Conservation (phyloP, 129 eudicot species). For the Solidago caesia region DNA sequence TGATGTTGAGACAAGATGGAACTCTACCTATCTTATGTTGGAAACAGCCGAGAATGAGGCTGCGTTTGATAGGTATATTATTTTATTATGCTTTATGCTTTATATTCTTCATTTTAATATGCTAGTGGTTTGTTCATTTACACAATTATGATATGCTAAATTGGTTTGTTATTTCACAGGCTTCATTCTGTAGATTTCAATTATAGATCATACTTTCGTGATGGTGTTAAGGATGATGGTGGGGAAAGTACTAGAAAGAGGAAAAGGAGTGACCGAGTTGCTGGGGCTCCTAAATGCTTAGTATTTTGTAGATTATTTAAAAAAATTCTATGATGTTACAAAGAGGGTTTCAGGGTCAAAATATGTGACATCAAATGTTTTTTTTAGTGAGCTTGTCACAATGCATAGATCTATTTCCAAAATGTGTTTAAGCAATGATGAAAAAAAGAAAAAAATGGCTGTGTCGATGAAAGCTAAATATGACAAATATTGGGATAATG, state of each 20-base stretch:
- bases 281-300: background rate
- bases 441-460: background rate
- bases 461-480: constrained; percentile 18
- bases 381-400: constrained; percentile 4
- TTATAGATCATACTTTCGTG: background rate
- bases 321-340: constrained; percentile 18
- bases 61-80: background rate
- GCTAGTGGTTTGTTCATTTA: too few relatives aligned
- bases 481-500: constrained; percentile 27
- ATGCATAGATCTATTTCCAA: background rate
- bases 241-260: background rate
- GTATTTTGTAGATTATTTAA: background rate
- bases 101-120: too few relatives aligned
- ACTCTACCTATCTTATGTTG: constrained; percentile 9
- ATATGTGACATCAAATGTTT: constrained; percentile 18
- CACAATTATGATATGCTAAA: too few relatives aligned
- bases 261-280: background rate
- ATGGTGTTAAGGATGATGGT: background rate
- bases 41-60: background rate
- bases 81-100: too few relatives aligned
- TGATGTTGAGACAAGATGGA: constrained; percentile 8
- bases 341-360: constrained; percentile 10
- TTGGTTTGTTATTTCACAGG: background rate
- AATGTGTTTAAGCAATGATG: background rate
- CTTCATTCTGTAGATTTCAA: background rate